These are phyloP conservation scores for Cystobasidium ongulense DNA, from an alignment of 768 basidiomycete genomes.

Conservation along the genomic window DNA sequence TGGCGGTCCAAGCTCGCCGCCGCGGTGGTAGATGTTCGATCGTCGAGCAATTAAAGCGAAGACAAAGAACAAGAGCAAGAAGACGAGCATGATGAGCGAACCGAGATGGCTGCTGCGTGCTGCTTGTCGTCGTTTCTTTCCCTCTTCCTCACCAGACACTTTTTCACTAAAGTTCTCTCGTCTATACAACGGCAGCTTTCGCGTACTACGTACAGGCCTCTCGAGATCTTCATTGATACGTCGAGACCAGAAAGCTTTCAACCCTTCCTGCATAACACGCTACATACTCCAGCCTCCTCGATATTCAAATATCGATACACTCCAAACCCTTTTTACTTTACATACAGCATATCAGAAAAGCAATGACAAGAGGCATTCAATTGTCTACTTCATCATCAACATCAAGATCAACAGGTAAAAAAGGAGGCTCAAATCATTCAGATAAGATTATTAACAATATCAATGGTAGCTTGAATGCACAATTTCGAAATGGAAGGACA, in stretches of 20 bases:
- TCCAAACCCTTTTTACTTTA: not conserved
- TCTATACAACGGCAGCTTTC: not conserved
- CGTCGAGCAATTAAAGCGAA: not conserved
- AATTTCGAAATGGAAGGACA: not conserved
- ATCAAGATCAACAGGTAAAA: not conserved
- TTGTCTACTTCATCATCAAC: constrained; percentile 5
- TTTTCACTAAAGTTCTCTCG: not conserved
- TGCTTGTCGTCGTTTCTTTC: not conserved
- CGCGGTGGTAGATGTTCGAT: not conserved
- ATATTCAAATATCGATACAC: not conserved
- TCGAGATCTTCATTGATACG: constrained; percentile 18
- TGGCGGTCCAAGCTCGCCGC: not conserved
- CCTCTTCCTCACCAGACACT: constrained; percentile 3
- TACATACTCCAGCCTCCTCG: not conserved
- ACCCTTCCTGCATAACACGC: constrained; percentile 7
- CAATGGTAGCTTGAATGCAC: not conserved
- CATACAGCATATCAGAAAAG: not conserved
- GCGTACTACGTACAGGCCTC: not conserved
- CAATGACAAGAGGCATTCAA: not conserved
- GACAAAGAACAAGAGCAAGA: no score
- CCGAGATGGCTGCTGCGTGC: not conserved
- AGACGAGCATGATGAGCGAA: no score
- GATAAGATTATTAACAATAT: not conserved
- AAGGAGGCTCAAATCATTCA: not conserved
- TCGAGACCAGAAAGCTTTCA: not conserved